phyloP scores from a whole-genome alignment of 2,329 filamentous ascomycete genomes.

The Ceratocystiopsis sp. region DNA sequence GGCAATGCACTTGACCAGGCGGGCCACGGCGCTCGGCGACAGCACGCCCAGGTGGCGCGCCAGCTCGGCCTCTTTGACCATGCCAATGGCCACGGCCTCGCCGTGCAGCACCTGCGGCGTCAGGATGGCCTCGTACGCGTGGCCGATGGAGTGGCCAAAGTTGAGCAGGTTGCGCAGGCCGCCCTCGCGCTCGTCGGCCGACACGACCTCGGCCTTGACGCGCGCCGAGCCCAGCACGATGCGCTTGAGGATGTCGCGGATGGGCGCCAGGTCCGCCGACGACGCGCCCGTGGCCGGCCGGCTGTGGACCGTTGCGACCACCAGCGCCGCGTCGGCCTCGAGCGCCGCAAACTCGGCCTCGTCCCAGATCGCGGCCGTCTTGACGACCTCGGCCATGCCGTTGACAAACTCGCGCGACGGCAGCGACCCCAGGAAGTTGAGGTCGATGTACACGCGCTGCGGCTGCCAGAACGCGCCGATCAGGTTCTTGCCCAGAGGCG shows the following conservation, averaged over 20 bases:
- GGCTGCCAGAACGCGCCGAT: slow-evolving; percentile 97
- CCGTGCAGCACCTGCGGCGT: slow-evolving; percentile 92
- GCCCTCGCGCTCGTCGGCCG: slow-evolving; percentile 83
- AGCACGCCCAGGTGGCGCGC: slow-evolving; percentile 77
- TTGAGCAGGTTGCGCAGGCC: slow-evolving; percentile 89
- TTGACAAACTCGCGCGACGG: slow-evolving; percentile 91
- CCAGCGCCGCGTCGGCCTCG: slow-evolving; percentile 62
- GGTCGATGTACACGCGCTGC: slow-evolving; percentile 80
- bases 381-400: slow-evolving; percentile 95
- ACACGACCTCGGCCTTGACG: slow-evolving; percentile 89
- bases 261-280: slow-evolving; percentile 47
- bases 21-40: slow-evolving; percentile 71
- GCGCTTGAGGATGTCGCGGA: slow-evolving; percentile 53
- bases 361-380: slow-evolving; percentile 94
- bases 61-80: slow-evolving; percentile 95
- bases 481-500: slow-evolving; percentile 87
- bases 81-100: slow-evolving; percentile 90
- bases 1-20: slow-evolving; percentile 83
- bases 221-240: slow-evolving; percentile 81
- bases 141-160: slow-evolving; percentile 95
- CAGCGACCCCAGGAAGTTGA: slow-evolving; percentile 78
- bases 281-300: slow-evolving; percentile 19
- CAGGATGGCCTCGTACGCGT: slow-evolving; percentile 88
- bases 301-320: slow-evolving; percentile 55
- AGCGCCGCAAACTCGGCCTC: slow-evolving; percentile 71